These are phyloP conservation scores for Erodium maritimum DNA, from an alignment of 345 rosid genomes.

Conservation along the genomic window DNA sequence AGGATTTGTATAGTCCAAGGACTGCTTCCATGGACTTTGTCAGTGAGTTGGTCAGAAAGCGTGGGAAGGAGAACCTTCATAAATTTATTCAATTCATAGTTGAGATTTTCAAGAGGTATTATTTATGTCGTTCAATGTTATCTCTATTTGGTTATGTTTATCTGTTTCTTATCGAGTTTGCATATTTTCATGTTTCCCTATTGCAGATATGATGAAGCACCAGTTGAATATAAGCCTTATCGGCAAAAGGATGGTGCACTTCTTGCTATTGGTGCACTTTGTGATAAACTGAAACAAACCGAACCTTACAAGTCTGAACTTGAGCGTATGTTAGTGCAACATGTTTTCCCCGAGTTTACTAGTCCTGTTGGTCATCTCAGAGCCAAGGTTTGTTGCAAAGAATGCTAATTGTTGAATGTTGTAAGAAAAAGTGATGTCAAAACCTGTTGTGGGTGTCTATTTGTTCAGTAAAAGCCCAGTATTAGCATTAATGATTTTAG, in stretches of 20 bases:
- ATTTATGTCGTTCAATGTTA: constrained; percentile 1
- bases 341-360: constrained; percentile 91
- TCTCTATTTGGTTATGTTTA: background rate
- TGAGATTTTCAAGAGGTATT: constrained; percentile 69
- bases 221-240: constrained; percentile 60
- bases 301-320: constrained; percentile 89
- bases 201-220: constrained; percentile 69
- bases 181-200: background rate
- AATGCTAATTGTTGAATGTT: constrained; percentile 6
- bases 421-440: too few species aligned
- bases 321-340: constrained; percentile 92
- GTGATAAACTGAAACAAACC: constrained; percentile 89
- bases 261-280: constrained; percentile 97
- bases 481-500: too few species aligned
- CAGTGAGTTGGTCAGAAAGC: constrained; percentile 88
- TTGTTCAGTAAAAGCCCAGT: too few species aligned
- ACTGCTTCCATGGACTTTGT: constrained; percentile 98
- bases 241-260: constrained; percentile 95
- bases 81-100: constrained; percentile 79
- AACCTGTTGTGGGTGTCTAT: too few species aligned
- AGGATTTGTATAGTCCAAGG: constrained; percentile 96
- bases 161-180: background rate
- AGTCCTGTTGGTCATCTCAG: constrained; percentile 95
- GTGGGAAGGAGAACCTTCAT: constrained; percentile 85
- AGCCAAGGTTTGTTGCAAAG: constrained; percentile 60